phyloP scores from a whole-genome alignment of 2,329 filamentous ascomycete genomes.

The Paecilomyces variotii region DNA sequence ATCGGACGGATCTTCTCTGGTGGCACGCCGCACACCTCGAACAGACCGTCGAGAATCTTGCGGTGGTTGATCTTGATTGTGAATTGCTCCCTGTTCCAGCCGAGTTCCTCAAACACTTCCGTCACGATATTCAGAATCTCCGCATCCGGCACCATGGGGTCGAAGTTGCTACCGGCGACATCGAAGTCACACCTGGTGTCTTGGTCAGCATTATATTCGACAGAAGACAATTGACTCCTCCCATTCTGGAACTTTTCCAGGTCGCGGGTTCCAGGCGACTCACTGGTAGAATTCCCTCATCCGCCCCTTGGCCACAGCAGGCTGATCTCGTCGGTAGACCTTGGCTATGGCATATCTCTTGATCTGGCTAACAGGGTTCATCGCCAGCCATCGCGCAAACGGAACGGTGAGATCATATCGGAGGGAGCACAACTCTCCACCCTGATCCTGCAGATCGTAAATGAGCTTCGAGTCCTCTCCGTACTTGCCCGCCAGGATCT shows the following conservation, averaged over 20 bases:
- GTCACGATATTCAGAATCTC: slow-evolving; percentile 78
- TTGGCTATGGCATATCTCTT: slow-evolving; percentile 95
- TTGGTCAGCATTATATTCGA: background rate
- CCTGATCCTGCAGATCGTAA: slow-evolving; percentile 81
- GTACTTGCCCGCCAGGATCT: slow-evolving; percentile 83
- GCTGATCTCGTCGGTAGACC: slow-evolving; percentile 75
- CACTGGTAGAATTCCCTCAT: slow-evolving; percentile 91
- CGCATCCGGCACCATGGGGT: slow-evolving; percentile 85
- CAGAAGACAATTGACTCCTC: background rate
- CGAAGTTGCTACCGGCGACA: slow-evolving; percentile 72
- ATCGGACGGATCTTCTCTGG: slow-evolving; percentile 80
- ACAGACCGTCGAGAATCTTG: slow-evolving; percentile 87
- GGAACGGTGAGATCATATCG: slow-evolving; percentile 85
- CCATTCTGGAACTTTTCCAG: background rate
- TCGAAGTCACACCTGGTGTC: slow-evolving; percentile 73
- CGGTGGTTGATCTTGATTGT: slow-evolving; percentile 94
- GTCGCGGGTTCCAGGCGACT: background rate
- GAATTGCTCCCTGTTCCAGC: slow-evolving; percentile 59
- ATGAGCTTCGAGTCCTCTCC: slow-evolving; percentile 89
- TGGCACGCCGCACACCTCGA: slow-evolving; percentile 83
- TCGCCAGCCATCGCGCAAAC: slow-evolving; percentile 85
- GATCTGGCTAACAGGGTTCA: slow-evolving; percentile 79
- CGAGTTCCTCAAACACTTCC: slow-evolving; percentile 76
- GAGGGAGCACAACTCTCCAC: slow-evolving; percentile 75
- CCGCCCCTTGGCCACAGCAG: slow-evolving; percentile 79